Evolutionary conservation across 495 filamentous ascomycete genomes (phyloP).

Genomic region (Aspergillus carlsbadensis): DNA sequence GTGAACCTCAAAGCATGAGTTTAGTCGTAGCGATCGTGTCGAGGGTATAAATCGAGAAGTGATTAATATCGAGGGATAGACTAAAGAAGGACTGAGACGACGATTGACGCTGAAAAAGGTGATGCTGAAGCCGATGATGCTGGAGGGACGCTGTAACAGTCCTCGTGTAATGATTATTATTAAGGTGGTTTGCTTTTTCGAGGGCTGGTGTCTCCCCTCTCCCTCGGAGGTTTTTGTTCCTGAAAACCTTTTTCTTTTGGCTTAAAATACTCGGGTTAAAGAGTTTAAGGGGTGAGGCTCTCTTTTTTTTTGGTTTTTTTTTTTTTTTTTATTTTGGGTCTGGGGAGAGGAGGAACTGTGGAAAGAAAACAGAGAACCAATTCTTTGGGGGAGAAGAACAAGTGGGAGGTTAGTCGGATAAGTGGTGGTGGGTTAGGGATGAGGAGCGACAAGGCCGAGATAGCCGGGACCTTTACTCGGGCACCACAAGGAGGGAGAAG

Average conservation of each 20-base stretch:
- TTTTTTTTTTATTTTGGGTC: slow-evolving; percentile 17
- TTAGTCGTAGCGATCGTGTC: slow-evolving; percentile 25
- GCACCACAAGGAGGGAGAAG: background rate
- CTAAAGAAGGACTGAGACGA: slow-evolving; percentile 20
- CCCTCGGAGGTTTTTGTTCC: slow-evolving; percentile 26
- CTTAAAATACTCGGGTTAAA: slow-evolving; percentile 10
- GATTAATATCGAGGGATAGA: slow-evolving; percentile 13
- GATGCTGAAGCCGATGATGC: slow-evolving; percentile 11
- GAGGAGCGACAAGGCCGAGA: slow-evolving; percentile 14
- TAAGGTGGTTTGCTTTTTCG: slow-evolving; percentile 9
- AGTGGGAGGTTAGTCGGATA: slow-evolving; percentile 2
- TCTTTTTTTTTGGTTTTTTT: slow-evolving; percentile 22
- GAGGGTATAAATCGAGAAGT: slow-evolving; percentile 5
- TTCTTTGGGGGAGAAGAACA: slow-evolving; percentile 22
- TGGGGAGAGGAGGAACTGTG: slow-evolving; percentile 26
- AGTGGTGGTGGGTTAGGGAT: background rate
- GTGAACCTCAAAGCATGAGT: slow-evolving; percentile 42
- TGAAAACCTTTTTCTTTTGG: slow-evolving; percentile 18
- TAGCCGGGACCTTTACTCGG: slow-evolving; percentile 9
- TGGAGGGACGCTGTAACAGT: background rate
- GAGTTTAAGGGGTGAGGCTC: background rate
- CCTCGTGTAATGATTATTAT: slow-evolving; percentile 18
- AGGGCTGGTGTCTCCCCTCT: slow-evolving; percentile 13
- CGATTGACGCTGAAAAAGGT: slow-evolving; percentile 3
- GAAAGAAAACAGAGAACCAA: slow-evolving; percentile 27